Evolutionary conservation across 768 basidiomycete genomes (phyloP), one percentile per base, ranked within the genome.

Genomic region (Xerocomus potaroensis): DNA sequence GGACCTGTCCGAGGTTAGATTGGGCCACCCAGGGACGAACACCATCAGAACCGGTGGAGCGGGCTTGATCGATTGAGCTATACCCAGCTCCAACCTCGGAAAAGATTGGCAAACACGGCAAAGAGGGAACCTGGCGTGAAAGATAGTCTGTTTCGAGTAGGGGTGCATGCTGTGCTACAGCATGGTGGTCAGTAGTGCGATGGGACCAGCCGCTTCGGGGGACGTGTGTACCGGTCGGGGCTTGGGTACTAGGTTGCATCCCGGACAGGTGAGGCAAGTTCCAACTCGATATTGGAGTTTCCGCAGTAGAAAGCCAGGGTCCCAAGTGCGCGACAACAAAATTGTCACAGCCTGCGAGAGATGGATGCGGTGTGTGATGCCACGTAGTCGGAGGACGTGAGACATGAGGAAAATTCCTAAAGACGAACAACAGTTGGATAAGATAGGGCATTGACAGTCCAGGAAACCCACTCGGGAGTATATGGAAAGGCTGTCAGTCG

Each of bases 91-190:
- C 12, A 22, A 32, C 1, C 1, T 41, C 46, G n/a, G 53, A 24
- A 36, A 23, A 16, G 2, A 30, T 8, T 10, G 34, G 29, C 22
- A 12, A 9, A 40, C 23, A 21, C 23, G 11, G n/a, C 36, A 9
- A 22, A 40, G 32, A 8, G 7, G 30, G 32, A 1, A 16, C 9
- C 9, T 18, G 26, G 27, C 42, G 9, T 1, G 24, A 9, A 6
- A 12, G 1, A 14, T 31, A 3, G 10, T 12, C 16, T 15, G 18
- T 5, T 21, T n/a, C 31, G 6, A 2, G n/a, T 2, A 3, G 24
- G 18, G 6, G 8, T 2, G 10, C 0, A 8, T 32, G 59, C 56
- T 56, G 51, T 54, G 50, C 32, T 37, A 64, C 61, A 62, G 62
- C 54, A 37, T 62, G 61, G 61, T 1, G 1, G 22, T 8, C 2